Conservation (phyloP, 225 moss, liverwort and hornwort species). For the Anthoceros angustus region DNA sequence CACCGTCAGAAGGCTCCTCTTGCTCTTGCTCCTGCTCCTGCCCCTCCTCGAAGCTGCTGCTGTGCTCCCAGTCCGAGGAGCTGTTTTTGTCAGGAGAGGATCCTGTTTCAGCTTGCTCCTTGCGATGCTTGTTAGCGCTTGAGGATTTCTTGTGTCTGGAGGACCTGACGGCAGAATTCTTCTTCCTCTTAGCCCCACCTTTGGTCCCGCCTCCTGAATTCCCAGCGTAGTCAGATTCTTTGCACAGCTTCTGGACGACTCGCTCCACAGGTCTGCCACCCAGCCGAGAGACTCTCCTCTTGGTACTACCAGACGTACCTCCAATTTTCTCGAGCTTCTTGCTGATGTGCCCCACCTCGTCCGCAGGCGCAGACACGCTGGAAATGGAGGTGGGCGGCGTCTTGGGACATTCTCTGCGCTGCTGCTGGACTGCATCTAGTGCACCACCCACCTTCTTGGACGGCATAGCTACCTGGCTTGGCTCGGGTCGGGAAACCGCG, state of each 20-base stretch:
- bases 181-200: background rate
- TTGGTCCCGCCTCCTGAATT: background rate
- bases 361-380: background rate
- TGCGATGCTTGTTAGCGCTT: too few species aligned
- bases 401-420: background rate
- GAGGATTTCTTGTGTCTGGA: background rate
- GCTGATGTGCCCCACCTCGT: background rate
- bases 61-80: background rate
- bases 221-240: background rate
- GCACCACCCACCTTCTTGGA: slow-evolving; percentile 3
- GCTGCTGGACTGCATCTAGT: background rate
- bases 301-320: background rate
- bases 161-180: background rate
- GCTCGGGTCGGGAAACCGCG: background rate
- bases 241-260: background rate
- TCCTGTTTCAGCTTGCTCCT: background rate
- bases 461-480: background rate
- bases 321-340: background rate
- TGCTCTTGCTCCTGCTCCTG: too few species aligned
- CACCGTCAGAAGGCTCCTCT: too few species aligned
- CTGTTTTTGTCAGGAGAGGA: background rate
- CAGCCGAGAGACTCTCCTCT: background rate
- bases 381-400: background rate
- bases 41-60: too few species aligned
- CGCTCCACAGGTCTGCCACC: background rate